Conservation (phyloP, 2,329 filamentous ascomycete species). For the Arthrobotrys entomopaga region DNA sequence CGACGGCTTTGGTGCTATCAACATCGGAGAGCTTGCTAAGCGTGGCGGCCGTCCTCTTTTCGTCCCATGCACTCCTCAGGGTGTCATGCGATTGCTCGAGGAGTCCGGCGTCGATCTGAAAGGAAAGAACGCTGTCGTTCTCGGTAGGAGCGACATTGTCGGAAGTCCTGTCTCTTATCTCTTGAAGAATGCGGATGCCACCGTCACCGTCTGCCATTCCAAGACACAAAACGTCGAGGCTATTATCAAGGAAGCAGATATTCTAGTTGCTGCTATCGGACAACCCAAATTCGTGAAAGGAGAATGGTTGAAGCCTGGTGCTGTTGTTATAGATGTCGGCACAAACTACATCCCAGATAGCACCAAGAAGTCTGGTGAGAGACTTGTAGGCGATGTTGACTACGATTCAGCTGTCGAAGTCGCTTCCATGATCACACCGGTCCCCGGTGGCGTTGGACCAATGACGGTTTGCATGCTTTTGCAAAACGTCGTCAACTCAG, state of each 20-base stretch:
- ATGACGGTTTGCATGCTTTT: conserved; percentile 99
- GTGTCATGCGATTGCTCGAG: conserved; percentile 90
- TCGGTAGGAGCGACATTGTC: conserved; percentile 96
- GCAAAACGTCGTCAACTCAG: conserved; percentile 91
- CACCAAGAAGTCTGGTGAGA: conserved; percentile 89
- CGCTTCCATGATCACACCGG: conserved; percentile 88
- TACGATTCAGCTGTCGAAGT: conserved; percentile 85
- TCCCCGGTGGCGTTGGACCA: conserved; percentile 94
- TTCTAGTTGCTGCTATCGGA: conserved; percentile 92
- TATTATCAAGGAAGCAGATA: conserved; percentile 83
- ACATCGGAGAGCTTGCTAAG: conserved; percentile 97
- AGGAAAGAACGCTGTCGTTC: conserved; percentile 92
- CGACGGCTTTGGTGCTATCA: conserved; percentile 91
- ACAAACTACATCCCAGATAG: conserved; percentile 94
- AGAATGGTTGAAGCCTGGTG: conserved; percentile 93
- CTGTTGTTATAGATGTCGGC: conserved; percentile 96
- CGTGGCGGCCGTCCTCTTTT: conserved; percentile 89
- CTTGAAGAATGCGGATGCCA: conserved; percentile 93
- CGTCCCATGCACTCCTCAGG: conserved; percentile 94
- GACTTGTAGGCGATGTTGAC: conserved; percentile 94
- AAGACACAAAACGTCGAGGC: conserved; percentile 78
- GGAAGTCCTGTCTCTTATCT: conserved; percentile 96
- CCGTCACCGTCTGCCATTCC: conserved; percentile 95
- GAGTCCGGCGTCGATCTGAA: conserved; percentile 83
- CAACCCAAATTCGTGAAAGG: conserved; percentile 88